phyloP scores from a whole-genome alignment of 441 rosid species.

The Adansonia madagascariensis region DNA sequence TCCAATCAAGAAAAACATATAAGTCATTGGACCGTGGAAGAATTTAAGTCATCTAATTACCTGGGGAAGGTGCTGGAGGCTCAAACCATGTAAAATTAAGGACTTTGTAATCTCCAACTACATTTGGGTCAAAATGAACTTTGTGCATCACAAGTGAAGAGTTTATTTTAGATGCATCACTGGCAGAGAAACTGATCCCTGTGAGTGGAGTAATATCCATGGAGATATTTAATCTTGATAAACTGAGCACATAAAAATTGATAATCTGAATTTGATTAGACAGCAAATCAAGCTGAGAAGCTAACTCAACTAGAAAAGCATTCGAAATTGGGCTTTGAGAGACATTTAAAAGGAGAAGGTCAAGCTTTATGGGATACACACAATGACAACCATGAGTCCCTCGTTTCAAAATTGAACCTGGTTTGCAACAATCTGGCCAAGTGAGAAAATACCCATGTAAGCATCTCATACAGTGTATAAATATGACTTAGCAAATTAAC shows the following conservation, averaged over 20 bases:
- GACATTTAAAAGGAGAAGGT: conserved; percentile 84
- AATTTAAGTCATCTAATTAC: conserved; percentile 39
- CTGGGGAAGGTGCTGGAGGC: conserved; percentile 74
- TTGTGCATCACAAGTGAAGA: conserved; percentile 68
- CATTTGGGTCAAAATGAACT: conserved; percentile 61
- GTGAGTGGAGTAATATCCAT: conserved; percentile 88
- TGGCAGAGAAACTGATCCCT: conserved; percentile 79
- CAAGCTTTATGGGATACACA: conserved; percentile 92
- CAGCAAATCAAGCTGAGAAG: conserved; percentile 75
- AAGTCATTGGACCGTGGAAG: not conserved
- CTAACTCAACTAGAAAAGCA: conserved; percentile 65
- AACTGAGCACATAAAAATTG: conserved; percentile 69
- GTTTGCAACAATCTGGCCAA: conserved; percentile 81
- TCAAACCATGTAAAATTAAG: conserved; percentile 87
- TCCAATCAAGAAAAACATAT: conserved; percentile 7
- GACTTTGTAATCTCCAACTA: conserved; percentile 84
- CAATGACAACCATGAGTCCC: conserved; percentile 80
- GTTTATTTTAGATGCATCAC: conserved; percentile 73
- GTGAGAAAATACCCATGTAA: conserved; percentile 31
- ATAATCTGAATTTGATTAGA: conserved; percentile 79
- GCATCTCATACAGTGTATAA: conserved; percentile 21
- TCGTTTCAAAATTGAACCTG: conserved; percentile 70
- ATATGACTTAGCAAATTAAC: not conserved
- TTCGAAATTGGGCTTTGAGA: conserved; percentile 74
- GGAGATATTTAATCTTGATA: conserved; percentile 81